phyloP scores from a whole-genome alignment of 1,284 basidiomycete species.

The Chiua sp. region DNA sequence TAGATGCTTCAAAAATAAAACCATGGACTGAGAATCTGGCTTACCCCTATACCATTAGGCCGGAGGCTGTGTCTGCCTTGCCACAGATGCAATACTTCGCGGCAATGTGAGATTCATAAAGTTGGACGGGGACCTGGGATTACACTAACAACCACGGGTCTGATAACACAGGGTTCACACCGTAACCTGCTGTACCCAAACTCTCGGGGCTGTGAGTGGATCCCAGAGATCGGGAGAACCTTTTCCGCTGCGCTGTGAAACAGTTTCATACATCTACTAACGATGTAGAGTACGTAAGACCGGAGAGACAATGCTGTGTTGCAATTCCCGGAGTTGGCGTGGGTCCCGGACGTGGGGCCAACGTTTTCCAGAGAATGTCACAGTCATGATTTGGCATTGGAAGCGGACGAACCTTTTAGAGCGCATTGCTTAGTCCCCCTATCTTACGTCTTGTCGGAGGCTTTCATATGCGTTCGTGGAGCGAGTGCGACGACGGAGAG shows the following conservation, averaged over 20 bases:
- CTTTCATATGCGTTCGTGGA: neutral
- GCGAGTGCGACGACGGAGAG: neutral
- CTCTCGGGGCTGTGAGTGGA: neutral
- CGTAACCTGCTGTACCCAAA: neutral
- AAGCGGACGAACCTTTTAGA: neutral
- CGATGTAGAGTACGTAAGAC: neutral
- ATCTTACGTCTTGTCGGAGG: neutral
- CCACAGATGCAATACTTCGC: neutral
- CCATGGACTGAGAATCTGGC: neutral
- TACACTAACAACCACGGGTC: neutral
- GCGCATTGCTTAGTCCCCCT: neutral
- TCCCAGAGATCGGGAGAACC: neutral
- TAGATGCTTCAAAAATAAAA: neutral
- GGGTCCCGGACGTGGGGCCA: neutral
- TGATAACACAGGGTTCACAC: neutral
- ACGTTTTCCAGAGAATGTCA: neutral
- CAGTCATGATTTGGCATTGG: neutral
- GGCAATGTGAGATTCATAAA: neutral
- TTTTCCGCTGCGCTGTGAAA: neutral
- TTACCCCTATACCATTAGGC: neutral
- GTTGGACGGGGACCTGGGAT: too few relatives aligned
- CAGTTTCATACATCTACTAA: neutral
- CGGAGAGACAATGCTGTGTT: neutral
- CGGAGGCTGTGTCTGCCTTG: neutral
- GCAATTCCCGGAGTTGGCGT: neutral